phyloP scores from a whole-genome alignment of 768 basidiomycete species.

The Podaxis sp. region DNA sequence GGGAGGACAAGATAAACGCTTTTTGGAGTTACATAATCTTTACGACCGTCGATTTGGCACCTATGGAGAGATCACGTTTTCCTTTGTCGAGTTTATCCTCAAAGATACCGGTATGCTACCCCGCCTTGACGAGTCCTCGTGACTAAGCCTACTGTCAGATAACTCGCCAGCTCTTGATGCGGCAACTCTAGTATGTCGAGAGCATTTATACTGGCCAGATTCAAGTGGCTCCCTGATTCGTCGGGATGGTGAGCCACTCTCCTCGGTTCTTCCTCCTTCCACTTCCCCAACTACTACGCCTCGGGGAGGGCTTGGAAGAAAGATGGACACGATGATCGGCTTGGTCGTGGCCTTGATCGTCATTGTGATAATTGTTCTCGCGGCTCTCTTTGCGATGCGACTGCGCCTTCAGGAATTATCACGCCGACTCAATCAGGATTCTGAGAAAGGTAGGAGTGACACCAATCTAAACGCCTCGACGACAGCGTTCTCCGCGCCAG shows the following conservation, averaged over 20 bases:
- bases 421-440: neutral
- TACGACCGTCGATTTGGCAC: neutral
- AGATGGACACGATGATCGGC: constrained; percentile 1
- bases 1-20: neutral
- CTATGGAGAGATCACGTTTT: neutral
- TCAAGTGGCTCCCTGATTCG: neutral
- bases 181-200: neutral
- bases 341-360: neutral
- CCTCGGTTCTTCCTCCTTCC: neutral
- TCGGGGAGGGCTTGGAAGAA: neutral
- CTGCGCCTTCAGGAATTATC: neutral
- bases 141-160: neutral
- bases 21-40: constrained; percentile 7
- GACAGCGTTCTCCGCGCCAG: neutral
- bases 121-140: no score
- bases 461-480: neutral
- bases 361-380: neutral
- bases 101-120: neutral
- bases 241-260: neutral
- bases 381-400: neutral
- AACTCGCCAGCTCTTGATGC: neutral
- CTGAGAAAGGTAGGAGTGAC: neutral
- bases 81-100: constrained; percentile 1
- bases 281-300: neutral
- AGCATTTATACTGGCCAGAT: neutral